These are phyloP conservation scores for Colletotrichum spinosum DNA, from an alignment of 2,329 filamentous ascomycete species.

Conservation along the genomic window DNA sequence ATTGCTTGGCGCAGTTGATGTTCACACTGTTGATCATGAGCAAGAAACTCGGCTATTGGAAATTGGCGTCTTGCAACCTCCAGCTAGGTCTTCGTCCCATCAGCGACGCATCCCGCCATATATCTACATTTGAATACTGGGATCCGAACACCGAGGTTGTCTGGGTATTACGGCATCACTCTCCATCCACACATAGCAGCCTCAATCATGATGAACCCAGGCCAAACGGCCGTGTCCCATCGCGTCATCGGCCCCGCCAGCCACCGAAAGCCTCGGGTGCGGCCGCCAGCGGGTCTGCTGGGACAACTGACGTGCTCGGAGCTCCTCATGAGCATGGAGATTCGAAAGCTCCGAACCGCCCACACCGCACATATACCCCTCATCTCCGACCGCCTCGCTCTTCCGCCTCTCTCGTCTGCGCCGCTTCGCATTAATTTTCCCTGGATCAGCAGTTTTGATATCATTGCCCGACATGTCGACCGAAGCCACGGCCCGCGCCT, in stretches of 20 bases:
- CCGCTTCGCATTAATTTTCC: background rate
- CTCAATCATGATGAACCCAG: background rate
- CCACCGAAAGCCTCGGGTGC: constrained; percentile 8
- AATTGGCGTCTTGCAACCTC: too few species aligned
- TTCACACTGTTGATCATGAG: background rate
- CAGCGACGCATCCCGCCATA: too few species aligned
- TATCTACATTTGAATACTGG: too few species aligned
- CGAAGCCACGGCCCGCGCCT: constrained; percentile 78
- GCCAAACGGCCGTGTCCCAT: background rate
- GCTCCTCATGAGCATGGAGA: constrained; percentile 21
- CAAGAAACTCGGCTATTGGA: too few species aligned
- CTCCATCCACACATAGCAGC: too few species aligned
- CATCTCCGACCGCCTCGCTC: constrained; percentile 33
- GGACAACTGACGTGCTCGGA: constrained; percentile 31
- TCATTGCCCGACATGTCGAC: constrained; percentile 64
- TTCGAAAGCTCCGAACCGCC: constrained; percentile 27
- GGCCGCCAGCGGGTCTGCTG: constrained; percentile 16
- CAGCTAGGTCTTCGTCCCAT: too few species aligned
- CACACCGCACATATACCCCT: background rate
- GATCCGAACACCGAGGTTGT: too few species aligned
- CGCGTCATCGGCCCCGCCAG: constrained; percentile 12
- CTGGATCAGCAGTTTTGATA: background rate
- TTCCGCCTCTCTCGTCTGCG: background rate
- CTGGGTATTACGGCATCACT: too few species aligned
- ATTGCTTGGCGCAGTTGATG: constrained; percentile 11